Evolutionary conservation across 2,329 filamentous ascomycete species (phyloP).

Genomic region (Ophiostoma sp.): DNA sequence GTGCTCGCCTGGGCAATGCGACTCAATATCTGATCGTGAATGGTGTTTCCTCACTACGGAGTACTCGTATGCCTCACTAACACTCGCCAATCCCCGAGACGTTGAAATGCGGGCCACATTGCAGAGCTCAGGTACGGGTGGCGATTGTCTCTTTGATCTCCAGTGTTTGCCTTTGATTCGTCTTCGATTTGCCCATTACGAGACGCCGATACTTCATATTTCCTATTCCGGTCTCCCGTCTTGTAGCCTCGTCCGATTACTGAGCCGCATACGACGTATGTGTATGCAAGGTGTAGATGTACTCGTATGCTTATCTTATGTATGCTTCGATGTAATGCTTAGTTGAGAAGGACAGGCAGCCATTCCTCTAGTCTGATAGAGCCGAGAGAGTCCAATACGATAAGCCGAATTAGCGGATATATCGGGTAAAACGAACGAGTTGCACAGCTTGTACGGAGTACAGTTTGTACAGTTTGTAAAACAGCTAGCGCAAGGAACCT

Average conservation of each 20-base stretch:
- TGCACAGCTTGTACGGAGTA: too few species aligned
- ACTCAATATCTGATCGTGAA: background rate
- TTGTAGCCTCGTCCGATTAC: background rate
- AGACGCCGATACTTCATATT: background rate
- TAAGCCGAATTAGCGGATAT: too few species aligned
- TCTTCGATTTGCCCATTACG: background rate
- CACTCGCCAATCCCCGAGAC: background rate
- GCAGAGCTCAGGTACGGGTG: background rate
- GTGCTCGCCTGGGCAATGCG: constrained; percentile 10
- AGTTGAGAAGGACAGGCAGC: too few species aligned
- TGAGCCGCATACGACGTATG: too few species aligned
- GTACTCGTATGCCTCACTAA: background rate
- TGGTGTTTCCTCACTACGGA: background rate
- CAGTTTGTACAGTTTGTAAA: too few species aligned
- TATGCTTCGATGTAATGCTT: too few species aligned
- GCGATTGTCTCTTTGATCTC: background rate
- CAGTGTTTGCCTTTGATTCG: background rate
- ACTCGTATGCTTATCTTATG: too few species aligned
- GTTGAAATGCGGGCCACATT: constrained; percentile 10
- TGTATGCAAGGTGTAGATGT: too few species aligned
- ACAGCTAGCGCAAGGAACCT: too few species aligned
- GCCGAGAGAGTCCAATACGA: too few species aligned
- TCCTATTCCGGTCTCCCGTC: background rate
- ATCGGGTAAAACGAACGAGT: too few species aligned
- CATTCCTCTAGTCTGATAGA: too few species aligned